Evolutionary conservation across 192 early-diverging fungal genomes (phyloP).

Genomic region (Rhizophagus clarus): DNA sequence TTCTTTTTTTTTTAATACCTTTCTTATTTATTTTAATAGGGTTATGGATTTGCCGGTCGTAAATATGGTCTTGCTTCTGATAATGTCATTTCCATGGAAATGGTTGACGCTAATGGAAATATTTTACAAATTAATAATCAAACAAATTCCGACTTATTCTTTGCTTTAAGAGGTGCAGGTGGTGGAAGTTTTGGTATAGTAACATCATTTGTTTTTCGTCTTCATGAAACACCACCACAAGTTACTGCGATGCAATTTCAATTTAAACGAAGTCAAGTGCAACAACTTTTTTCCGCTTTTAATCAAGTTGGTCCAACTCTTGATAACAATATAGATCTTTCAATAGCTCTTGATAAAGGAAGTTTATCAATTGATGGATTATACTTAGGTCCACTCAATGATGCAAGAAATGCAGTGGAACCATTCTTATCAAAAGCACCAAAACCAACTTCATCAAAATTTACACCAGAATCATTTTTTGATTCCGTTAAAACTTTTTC

Average conservation of each 20-base stretch:
- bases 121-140: constrained; percentile 34
- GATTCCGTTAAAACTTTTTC: not conserved
- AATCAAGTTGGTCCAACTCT: not conserved
- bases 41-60: constrained; percentile 46
- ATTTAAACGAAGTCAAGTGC: not conserved
- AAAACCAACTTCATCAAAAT: not conserved
- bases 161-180: constrained; percentile 59
- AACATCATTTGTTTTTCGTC: constrained; percentile 32
- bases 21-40: constrained; percentile 17
- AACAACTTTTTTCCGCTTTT: constrained; percentile 2
- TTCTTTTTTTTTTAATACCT: not conserved
- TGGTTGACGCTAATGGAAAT: constrained; percentile 47
- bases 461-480: not conserved
- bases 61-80: constrained; percentile 52
- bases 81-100: constrained; percentile 37
- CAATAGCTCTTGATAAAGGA: not conserved
- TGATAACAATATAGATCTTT: not conserved
- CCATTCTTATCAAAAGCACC: not conserved
- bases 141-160: constrained; percentile 56
- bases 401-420: not conserved
- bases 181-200: constrained; percentile 44
- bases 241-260: not conserved
- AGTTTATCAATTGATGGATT: not conserved
- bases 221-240: constrained; percentile 19
- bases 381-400: not conserved